phyloP scores from a whole-genome alignment of 2,329 filamentous ascomycete genomes.

The Claviceps capensis region DNA sequence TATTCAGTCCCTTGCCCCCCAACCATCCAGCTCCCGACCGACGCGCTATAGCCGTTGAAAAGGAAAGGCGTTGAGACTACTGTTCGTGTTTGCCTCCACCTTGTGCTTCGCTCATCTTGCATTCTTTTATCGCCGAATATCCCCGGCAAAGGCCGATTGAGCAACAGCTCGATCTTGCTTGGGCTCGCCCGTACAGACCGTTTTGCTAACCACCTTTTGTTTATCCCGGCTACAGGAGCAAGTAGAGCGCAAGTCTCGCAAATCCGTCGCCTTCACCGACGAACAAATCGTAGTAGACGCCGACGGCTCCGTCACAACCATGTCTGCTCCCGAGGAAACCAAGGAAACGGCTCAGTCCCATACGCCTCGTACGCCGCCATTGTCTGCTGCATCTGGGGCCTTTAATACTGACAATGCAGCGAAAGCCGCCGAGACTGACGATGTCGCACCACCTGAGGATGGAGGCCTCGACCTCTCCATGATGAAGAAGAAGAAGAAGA shows the following conservation, averaged over 20 bases:
- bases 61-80: neutral
- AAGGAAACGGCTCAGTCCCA: conserved; percentile 76
- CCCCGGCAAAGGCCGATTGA: neutral
- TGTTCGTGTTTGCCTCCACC: neutral
- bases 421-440: conserved; percentile 32
- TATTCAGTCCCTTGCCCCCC: neutral
- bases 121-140: neutral
- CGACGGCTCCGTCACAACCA: conserved; percentile 73
- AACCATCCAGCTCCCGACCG: neutral
- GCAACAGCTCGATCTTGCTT: neutral
- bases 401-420: conserved; percentile 34
- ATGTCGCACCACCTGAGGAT: conserved; percentile 34
- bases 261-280: conserved; percentile 88
- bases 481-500: conserved; percentile 90
- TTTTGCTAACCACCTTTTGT: neutral
- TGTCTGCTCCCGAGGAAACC: conserved; percentile 57
- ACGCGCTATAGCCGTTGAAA: neutral
- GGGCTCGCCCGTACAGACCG: neutral
- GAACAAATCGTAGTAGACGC: conserved; percentile 76
- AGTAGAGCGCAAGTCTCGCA: conserved; percentile 59
- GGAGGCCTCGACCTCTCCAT: conserved; percentile 45
- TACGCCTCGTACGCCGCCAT: conserved; percentile 50
- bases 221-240: conserved; percentile 9
- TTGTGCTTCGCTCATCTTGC: neutral
- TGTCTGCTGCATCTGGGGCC: conserved; percentile 38